phyloP scores from a whole-genome alignment of 805 yeast species.

The Candida ortonii region DNA sequence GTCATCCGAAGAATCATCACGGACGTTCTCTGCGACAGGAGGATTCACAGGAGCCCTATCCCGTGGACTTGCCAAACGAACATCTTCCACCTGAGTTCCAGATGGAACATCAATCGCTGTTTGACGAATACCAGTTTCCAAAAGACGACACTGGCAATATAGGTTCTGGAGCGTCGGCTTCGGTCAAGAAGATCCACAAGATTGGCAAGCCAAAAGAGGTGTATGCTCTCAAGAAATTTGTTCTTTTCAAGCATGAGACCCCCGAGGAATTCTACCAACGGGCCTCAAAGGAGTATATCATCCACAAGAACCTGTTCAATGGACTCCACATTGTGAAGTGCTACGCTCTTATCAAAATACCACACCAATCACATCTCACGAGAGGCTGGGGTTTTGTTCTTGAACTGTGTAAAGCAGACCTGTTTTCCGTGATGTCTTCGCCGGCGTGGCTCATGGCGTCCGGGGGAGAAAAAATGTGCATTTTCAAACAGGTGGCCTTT shows the following conservation, averaged over 20 bases:
- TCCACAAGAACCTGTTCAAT: constrained; percentile 53
- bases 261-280: constrained; percentile 72
- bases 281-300: constrained; percentile 66
- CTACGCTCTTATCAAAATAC: constrained; percentile 53
- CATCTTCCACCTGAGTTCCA: constrained; percentile 56
- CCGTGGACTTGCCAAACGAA: constrained; percentile 69
- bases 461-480: constrained; percentile 55
- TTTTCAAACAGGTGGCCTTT: constrained; percentile 69
- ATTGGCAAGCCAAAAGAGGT: constrained; percentile 40
- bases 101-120: constrained; percentile 48
- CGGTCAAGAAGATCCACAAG: constrained; percentile 53
- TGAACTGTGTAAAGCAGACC: constrained; percentile 59
- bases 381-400: constrained; percentile 83
- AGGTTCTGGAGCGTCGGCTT: constrained; percentile 76
- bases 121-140: constrained; percentile 54
- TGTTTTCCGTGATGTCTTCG: constrained; percentile 56
- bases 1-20: too few relatives aligned
- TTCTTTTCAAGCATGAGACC: constrained; percentile 58
- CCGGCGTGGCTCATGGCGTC: constrained; percentile 59
- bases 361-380: constrained; percentile 49
- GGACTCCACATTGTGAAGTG: constrained; percentile 67
- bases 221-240: constrained; percentile 72
- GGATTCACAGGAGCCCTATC: constrained; percentile 46
- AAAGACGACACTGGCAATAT: constrained; percentile 46
- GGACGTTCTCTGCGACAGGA: constrained; percentile 25